These are phyloP conservation scores for Iodosphaeria phyllophila DNA, from an alignment of 2,329 filamentous ascomycete genomes.

Conservation along the genomic window DNA sequence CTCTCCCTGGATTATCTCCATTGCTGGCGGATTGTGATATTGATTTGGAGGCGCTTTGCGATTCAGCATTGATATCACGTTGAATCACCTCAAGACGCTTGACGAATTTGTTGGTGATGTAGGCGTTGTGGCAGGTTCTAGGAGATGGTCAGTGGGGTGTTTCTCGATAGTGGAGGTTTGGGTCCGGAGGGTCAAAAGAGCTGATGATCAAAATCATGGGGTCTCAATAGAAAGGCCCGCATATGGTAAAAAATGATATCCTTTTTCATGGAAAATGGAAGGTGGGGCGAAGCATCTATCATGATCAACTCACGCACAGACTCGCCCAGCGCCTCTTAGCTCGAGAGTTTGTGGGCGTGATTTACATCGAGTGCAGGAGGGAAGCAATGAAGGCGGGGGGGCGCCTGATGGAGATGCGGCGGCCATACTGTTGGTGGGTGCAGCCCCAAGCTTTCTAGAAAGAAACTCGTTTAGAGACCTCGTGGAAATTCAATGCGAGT, in stretches of 20 bases:
- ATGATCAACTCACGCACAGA: constrained; percentile 9
- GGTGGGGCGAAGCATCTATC: constrained; percentile 1
- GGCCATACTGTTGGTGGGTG: neutral
- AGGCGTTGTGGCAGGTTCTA: constrained; percentile 61
- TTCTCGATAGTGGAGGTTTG: neutral
- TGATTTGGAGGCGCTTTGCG: too few relatives aligned
- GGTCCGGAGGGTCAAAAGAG: neutral
- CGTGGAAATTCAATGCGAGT: neutral
- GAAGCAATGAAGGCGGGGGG: neutral
- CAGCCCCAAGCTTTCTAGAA: neutral
- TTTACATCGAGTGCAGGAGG: constrained; percentile 14
- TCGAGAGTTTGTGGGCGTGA: constrained; percentile 11
- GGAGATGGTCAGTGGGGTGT: neutral
- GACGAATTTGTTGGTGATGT: constrained; percentile 59
- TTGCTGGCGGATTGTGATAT: too few relatives aligned
- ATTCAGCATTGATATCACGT: constrained; percentile 20
- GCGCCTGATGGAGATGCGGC: neutral
- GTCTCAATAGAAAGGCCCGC: constrained; percentile 1
- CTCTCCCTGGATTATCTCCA: too few relatives aligned
- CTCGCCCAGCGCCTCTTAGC: constrained; percentile 11
- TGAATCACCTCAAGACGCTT: constrained; percentile 45
- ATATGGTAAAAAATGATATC: neutral
- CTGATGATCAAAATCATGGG: constrained; percentile 2
- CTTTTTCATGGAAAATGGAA: constrained; percentile 2
- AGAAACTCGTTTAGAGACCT: neutral